A percentile compares a stretch with the other conserved stretches of the same genome.
phyloP scores from a whole-genome alignment of 768 basidiomycete genomes.

The Rhizopogon sp. region DNA sequence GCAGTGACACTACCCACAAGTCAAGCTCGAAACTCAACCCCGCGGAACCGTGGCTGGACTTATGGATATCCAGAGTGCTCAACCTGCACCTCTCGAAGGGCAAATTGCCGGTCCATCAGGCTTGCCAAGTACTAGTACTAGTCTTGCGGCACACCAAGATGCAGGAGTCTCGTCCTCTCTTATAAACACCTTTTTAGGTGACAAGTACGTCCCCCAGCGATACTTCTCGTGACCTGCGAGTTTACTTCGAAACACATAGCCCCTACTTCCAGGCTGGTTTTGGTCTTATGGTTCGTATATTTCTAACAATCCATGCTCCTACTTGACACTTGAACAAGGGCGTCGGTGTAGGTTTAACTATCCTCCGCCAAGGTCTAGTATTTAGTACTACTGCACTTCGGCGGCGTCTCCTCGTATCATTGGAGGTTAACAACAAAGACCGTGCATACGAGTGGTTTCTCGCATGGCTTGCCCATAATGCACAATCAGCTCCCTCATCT shows the following conservation, averaged over 20 bases:
- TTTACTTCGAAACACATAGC: conserved; percentile 45
- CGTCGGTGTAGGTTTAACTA: conserved; percentile 80
- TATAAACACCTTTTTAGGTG: conserved; percentile 40
- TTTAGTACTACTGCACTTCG: conserved; percentile 73
- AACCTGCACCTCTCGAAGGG: neutral
- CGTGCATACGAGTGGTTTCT: conserved; percentile 96
- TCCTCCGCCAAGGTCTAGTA: conserved; percentile 64
- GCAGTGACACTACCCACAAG: too few species aligned
- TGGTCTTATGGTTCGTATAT: conserved; percentile 78
- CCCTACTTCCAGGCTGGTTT: conserved; percentile 98
- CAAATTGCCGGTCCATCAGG: neutral
- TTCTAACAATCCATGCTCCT: neutral
- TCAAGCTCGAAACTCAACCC: too few species aligned
- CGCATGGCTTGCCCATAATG: conserved; percentile 86
- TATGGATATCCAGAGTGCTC: neutral
- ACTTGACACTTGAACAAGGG: conserved; percentile 46
- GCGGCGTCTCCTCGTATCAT: conserved; percentile 85
- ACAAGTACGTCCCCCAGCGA: conserved; percentile 52
- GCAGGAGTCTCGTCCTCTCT: conserved; percentile 22
- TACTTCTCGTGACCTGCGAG: neutral
- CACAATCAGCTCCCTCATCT: conserved; percentile 27
- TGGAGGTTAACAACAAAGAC: conserved; percentile 97
- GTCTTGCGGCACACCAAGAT: conserved; percentile 5
- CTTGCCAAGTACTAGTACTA: neutral
- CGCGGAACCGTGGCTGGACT: too few species aligned